Conservation (phyloP, 345 rosid genomes). For the Mangifera indica region DNA sequence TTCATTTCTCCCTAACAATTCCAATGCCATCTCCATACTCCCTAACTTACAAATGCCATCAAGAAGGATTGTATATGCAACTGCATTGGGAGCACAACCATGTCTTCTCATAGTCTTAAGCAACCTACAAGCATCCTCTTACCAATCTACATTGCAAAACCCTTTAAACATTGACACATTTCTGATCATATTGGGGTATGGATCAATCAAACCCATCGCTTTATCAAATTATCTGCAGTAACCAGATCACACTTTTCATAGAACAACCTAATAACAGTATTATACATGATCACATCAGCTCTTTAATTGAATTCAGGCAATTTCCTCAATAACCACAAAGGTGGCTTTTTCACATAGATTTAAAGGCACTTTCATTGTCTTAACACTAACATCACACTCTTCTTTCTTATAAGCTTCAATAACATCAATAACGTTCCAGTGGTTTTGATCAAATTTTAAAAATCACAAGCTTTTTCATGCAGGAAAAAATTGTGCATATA, state of each 20-base stretch:
- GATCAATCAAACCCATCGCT: conserved; percentile 65
- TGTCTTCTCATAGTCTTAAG: conserved; percentile 47
- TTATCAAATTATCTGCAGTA: conserved; percentile 56
- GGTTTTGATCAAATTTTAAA: conserved; percentile 51
- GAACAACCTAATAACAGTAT: conserved; percentile 65
- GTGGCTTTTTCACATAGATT: conserved; percentile 67
- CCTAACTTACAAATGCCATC: conserved; percentile 67
- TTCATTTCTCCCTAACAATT: conserved; percentile 70
- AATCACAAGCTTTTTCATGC: conserved; percentile 64
- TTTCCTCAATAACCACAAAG: conserved; percentile 63
- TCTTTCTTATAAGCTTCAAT: conserved; percentile 52
- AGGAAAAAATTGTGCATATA: conserved; percentile 59
- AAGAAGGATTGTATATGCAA: conserved; percentile 60
- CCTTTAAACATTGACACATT: conserved; percentile 65
- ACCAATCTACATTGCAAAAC: conserved; percentile 51
- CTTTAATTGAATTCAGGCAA: conserved; percentile 57
- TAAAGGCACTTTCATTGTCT: conserved; percentile 57
- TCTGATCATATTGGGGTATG: conserved; percentile 65
- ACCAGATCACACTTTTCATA: conserved; percentile 60
- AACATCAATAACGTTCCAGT: conserved; percentile 45
- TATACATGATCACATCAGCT: conserved; percentile 51
- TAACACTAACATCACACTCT: conserved; percentile 51
- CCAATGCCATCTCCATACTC: conserved; percentile 50
- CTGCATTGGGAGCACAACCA: conserved; percentile 60
- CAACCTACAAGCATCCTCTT: conserved; percentile 64